Conservation (phyloP, 306 rosid genomes). For the Vicia sativa region DNA sequence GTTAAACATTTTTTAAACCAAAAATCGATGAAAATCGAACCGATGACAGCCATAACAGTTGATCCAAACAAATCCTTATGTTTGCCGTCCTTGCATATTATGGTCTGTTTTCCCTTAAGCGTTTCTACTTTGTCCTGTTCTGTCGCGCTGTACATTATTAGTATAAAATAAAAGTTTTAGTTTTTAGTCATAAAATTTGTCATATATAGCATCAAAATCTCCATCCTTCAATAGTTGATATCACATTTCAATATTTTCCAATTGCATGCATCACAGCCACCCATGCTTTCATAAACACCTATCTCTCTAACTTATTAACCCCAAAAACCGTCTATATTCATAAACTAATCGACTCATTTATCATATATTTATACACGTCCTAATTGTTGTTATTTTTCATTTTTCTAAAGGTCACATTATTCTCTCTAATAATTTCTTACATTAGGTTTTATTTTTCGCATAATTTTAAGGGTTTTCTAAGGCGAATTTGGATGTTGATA, state of each 20-base stretch:
- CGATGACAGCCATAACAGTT: too few species aligned
- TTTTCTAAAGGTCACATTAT: constrained; percentile 34
- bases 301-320: neutral
- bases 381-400: neutral
- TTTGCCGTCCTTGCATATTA: neutral
- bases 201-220: neutral
- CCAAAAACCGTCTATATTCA: constrained; percentile 27
- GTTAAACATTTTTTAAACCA: too few species aligned
- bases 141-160: neutral
- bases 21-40: too few species aligned
- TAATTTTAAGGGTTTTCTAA: constrained; percentile 1
- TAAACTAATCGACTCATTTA: neutral
- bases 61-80: neutral
- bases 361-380: neutral
- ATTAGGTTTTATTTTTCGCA: too few species aligned
- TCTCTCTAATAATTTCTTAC: constrained; percentile 7
- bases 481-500: constrained; percentile 6
- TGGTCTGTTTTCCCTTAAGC: neutral
- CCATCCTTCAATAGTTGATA: neutral
- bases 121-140: neutral
- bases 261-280: constrained; percentile 24
- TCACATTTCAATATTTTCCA: neutral
- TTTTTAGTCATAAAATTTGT: neutral
- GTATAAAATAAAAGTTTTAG: too few species aligned
- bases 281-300: neutral